phyloP scores from a whole-genome alignment of 306 rosid genomes.

The Elaeagnus macrophylla region DNA sequence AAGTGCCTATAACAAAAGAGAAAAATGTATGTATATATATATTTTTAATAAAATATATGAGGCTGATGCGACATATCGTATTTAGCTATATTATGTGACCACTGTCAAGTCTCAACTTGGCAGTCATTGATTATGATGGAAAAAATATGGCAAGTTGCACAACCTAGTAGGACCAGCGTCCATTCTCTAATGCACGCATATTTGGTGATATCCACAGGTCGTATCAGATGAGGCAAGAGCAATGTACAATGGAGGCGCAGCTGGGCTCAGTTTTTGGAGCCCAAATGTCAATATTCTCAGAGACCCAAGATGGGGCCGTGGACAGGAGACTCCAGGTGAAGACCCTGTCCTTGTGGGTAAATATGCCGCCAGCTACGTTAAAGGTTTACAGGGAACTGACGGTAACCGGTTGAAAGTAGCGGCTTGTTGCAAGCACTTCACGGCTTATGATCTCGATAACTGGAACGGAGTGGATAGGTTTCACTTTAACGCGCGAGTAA shows the following conservation, averaged over 20 bases:
- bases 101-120: constrained; percentile 17
- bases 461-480: constrained; percentile 90
- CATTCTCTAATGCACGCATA: neutral
- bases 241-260: constrained; percentile 78
- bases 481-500: constrained; percentile 84
- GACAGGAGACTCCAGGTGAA: constrained; percentile 98
- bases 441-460: constrained; percentile 78
- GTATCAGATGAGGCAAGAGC: constrained; percentile 96
- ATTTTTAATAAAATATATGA: no score
- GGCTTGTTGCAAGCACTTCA: constrained; percentile 85
- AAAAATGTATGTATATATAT: no score
- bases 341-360: constrained; percentile 68
- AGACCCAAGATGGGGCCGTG: constrained; percentile 97
- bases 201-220: constrained; percentile 31
- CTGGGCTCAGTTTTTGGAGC: constrained; percentile 85
- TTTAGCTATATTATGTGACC: no score
- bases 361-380: constrained; percentile 67
- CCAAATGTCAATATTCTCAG: constrained; percentile 81
- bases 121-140: neutral
- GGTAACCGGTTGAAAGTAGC: constrained; percentile 68
- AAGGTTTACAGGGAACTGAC: constrained; percentile 68
- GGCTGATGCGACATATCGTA: no score
- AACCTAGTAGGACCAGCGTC: neutral
- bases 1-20: no score
- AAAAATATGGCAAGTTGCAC: neutral